Evolutionary conservation across 305 asterid genomes (phyloP).

Genomic region (Fraxinus xanthoxyloides): DNA sequence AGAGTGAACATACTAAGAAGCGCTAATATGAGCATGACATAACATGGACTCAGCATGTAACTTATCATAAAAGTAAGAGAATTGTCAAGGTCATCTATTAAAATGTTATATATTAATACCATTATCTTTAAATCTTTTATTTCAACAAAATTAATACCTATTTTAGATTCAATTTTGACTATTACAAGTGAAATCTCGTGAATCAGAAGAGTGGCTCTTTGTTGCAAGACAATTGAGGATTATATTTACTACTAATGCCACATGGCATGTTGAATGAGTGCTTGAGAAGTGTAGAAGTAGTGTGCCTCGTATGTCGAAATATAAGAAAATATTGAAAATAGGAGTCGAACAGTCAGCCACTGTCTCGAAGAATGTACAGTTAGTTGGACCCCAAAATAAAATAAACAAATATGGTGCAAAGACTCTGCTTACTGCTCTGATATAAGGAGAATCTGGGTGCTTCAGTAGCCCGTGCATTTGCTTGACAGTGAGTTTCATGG

Average conservation of each 20-base stretch:
- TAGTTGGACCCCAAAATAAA: not conserved
- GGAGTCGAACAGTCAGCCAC: not conserved
- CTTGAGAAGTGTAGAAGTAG: not conserved
- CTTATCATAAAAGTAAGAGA: not conserved
- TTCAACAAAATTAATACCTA: not conserved
- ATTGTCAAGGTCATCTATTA: not conserved
- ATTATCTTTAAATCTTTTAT: not conserved
- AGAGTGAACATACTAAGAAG: not conserved
- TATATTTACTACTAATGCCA: not conserved
- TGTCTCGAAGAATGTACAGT: not conserved
- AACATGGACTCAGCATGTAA: not conserved
- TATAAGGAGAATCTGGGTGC: constrained; percentile 92
- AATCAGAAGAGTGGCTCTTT: not conserved
- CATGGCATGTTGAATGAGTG: not conserved
- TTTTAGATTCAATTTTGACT: not conserved
- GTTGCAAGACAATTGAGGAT: not conserved
- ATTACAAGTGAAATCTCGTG: not conserved
- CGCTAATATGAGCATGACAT: not conserved
- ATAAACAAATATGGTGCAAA: not conserved
- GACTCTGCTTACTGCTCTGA: constrained; percentile 78
- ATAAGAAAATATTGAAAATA: too few species aligned
- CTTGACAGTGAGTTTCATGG: constrained; percentile 93
- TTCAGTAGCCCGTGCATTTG: constrained; percentile 92
- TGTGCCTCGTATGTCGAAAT: not conserved
- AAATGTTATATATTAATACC: not conserved